These are phyloP conservation scores for Sclerotinia trifoliorum DNA, from an alignment of 2,329 filamentous ascomycete species.

Conservation along the genomic window DNA sequence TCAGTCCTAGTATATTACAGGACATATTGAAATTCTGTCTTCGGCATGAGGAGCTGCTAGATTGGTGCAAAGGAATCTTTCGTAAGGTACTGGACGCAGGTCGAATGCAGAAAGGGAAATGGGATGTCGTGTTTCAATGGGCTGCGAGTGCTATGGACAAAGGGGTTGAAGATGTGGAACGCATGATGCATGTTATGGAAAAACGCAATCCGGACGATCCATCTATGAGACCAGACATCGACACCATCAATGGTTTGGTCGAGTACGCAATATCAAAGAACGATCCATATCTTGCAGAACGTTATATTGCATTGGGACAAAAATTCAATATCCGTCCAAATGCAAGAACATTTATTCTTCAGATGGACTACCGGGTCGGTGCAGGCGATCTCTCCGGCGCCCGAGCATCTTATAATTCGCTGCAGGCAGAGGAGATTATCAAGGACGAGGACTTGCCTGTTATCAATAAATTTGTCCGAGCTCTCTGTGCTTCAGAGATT, in stretches of 20 bases:
- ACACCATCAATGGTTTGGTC: conserved; percentile 75
- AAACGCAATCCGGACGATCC: conserved; percentile 48
- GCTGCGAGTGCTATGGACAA: conserved; percentile 68
- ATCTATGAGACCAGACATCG: conserved; percentile 58
- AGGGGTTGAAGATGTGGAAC: conserved; percentile 67
- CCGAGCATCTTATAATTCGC: conserved; percentile 60
- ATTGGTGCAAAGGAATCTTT: conserved; percentile 63
- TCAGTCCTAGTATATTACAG: conserved; percentile 41
- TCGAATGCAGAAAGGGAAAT: conserved; percentile 52
- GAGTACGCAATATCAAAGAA: conserved; percentile 67
- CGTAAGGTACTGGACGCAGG: conserved; percentile 44
- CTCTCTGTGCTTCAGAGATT: conserved; percentile 59
- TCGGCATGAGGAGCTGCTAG: conserved; percentile 54
- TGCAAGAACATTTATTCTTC: conserved; percentile 67
- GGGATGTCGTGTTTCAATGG: conserved; percentile 75
- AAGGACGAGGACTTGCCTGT: conserved; percentile 59
- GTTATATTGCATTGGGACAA: conserved; percentile 66
- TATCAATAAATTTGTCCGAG: conserved; percentile 70
- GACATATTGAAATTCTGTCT: conserved; percentile 58
- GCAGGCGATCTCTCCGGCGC: conserved; percentile 71
- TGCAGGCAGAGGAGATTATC: conserved; percentile 55
- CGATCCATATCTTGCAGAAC: conserved; percentile 70
- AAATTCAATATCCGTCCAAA: conserved; percentile 67
- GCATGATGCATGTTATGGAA: conserved; percentile 70
- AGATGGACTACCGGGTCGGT: conserved; percentile 73